These are phyloP conservation scores for Arbutus unedo DNA, from an alignment of 148 eudicot species.

Conservation along the genomic window DNA sequence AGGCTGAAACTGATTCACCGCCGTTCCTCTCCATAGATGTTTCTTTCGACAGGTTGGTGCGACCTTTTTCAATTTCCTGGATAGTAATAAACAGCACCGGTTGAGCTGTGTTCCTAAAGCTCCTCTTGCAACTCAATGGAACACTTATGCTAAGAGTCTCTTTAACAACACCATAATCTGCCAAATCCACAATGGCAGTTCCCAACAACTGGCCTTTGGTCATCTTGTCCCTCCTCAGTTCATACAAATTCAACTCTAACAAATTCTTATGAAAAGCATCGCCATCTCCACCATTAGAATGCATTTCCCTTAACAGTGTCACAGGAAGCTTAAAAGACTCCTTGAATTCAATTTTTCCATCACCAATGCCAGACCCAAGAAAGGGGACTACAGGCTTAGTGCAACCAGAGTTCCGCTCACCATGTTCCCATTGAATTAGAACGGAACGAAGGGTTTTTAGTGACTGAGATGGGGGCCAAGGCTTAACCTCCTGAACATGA, in stretches of 20 bases:
- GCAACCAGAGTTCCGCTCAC: slow-evolving; percentile 60
- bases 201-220: slow-evolving; percentile 77
- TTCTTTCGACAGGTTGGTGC: slow-evolving; percentile 43
- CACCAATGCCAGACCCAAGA: slow-evolving; percentile 42
- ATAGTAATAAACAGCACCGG: slow-evolving; percentile 67
- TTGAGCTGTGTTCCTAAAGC: slow-evolving; percentile 57
- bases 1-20: slow-evolving; percentile 60
- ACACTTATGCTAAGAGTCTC: slow-evolving; percentile 39
- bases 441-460: slow-evolving; percentile 61
- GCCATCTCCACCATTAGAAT: slow-evolving; percentile 49
- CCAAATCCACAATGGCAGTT: slow-evolving; percentile 78
- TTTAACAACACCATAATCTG: slow-evolving; percentile 65
- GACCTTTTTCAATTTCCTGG: slow-evolving; percentile 55
- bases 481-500: slow-evolving; percentile 78
- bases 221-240: slow-evolving; percentile 71
- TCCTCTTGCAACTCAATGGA: slow-evolving; percentile 70
- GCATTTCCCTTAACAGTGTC: slow-evolving; percentile 52
- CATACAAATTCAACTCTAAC: slow-evolving; percentile 82
- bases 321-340: slow-evolving; percentile 68
- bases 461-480: slow-evolving; percentile 98
- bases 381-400: slow-evolving; percentile 67
- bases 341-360: slow-evolving; percentile 74
- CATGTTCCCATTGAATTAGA: slow-evolving; percentile 79
- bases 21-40: slow-evolving; percentile 55
- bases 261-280: slow-evolving; percentile 66